Evolutionary conservation across 805 yeast genomes (phyloP), one percentile per base, ranked within the genome.

Genomic region (Vanderwaltozyma verrucispora): DNA sequence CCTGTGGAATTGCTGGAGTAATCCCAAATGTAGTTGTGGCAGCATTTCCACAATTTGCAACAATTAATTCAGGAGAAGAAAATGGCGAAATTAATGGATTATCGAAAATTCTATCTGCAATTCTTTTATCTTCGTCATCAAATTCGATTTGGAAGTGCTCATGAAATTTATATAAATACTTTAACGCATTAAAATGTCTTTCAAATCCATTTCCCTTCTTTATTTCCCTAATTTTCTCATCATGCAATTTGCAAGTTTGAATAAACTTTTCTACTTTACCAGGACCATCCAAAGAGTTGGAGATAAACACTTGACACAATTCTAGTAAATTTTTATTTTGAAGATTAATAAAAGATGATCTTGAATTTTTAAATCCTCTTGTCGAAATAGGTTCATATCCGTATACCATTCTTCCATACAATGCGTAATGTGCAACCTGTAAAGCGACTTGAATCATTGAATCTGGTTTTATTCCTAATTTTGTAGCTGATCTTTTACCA

Each of bases 341-440:
- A 29, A 80, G 65, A 18, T 82, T 74, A 30, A 80, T 65, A 17
- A 80, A 68, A 43, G 80, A 85, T 0, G 87, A 78, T 47, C 94
- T 69, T 5, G 87, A 69, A 52, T 77, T 77, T 42, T 66, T 67
- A 56, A 80, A 82, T 41, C 67, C 67, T 42, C 94, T 65, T 1
- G 88, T 81, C 5, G 87, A 76, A 2, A 94, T 88, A 2, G 95
- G 95, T 61, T 87, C 96, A 48, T 84, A 80, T 1, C 94, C 80
- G 44, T 89, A 82, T 47, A 82, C 92, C 39, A 84, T 84, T 51
- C 79, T 81, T 15, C 96, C 96, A 51, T 87, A 87, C 30, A 87
- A 67, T 0, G 95, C 92, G 57, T 86, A 87, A 58, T 87, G 88
- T 2, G 95, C 85, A 8, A 89, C 78, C 57, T 87, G 96, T 59